Evolutionary conservation across 2,329 filamentous ascomycete species (phyloP).

Genomic region (Alternaria arbusti): DNA sequence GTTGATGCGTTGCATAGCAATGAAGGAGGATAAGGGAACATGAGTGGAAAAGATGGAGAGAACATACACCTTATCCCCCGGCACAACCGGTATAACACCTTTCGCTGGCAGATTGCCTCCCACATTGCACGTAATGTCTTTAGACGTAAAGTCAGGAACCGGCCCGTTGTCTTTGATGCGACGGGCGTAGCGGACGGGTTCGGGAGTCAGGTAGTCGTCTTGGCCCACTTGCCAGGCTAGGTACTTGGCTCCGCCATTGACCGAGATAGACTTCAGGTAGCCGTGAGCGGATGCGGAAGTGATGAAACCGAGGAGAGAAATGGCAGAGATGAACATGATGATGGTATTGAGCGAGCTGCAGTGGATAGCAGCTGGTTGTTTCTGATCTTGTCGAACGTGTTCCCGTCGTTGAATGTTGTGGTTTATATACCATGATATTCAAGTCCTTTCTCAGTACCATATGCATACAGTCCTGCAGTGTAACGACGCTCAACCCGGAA

Average conservation of each 20-base stretch:
- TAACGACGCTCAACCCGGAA: neutral
- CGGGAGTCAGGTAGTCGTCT: constrained; percentile 23
- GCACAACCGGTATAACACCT: constrained; percentile 26
- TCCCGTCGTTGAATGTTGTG: neutral
- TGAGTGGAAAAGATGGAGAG: neutral
- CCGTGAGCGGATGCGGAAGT: constrained; percentile 3
- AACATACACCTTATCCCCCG: constrained; percentile 30
- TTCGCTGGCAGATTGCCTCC: constrained; percentile 31
- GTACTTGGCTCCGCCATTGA: constrained; percentile 18
- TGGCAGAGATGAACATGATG: neutral
- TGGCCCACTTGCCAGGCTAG: constrained; percentile 22
- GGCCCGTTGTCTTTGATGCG: constrained; percentile 23
- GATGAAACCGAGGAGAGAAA: neutral
- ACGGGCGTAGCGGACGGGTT: constrained; percentile 22
- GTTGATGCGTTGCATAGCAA: neutral
- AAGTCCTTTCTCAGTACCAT: neutral
- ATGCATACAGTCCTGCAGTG: neutral
- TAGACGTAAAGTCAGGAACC: constrained; percentile 22
- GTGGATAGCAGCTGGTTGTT: neutral
- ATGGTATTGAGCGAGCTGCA: neutral
- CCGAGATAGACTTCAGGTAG: constrained; percentile 22
- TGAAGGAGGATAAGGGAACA: neutral
- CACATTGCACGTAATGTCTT: constrained; percentile 28
- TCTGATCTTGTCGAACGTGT: neutral
- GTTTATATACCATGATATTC: neutral